phyloP scores from a whole-genome alignment of 768 basidiomycete genomes.

The Boletus edulis region DNA sequence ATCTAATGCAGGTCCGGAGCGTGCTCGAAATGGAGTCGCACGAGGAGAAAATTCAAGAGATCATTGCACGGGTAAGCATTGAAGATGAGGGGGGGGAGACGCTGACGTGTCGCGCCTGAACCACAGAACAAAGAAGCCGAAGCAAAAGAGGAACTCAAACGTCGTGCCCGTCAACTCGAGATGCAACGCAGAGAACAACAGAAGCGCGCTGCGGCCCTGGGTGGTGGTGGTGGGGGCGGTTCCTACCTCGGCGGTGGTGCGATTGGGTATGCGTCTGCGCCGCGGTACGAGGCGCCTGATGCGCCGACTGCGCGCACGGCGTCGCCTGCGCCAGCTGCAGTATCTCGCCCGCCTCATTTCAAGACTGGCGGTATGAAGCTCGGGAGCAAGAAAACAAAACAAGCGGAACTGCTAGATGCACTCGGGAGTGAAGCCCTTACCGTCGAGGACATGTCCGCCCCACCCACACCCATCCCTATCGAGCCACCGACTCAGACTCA shows the following conservation, averaged over 20 bases:
- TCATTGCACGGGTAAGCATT: constrained; percentile 81
- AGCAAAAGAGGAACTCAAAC: constrained; percentile 97
- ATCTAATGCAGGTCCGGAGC: constrained; percentile 74
- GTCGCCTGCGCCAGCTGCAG: constrained; percentile 41
- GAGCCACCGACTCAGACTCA: constrained; percentile 43
- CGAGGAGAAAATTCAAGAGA: constrained; percentile 95
- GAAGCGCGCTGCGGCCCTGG: constrained; percentile 57
- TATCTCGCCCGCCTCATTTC: constrained; percentile 75
- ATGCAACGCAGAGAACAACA: constrained; percentile 97
- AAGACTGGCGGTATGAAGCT: constrained; percentile 97
- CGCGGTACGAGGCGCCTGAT: constrained; percentile 71
- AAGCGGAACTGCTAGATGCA: constrained; percentile 84
- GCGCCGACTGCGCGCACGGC: constrained; percentile 43
- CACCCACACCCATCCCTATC: constrained; percentile 47
- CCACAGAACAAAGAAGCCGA: constrained; percentile 95
- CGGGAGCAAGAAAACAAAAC: constrained; percentile 87
- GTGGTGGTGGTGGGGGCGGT: constrained; percentile 41
- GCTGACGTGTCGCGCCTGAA: not conserved
- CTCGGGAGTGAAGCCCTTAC: constrained; percentile 74
- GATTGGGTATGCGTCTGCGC: constrained; percentile 68
- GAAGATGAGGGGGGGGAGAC: too few species aligned
- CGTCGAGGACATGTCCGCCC: constrained; percentile 50
- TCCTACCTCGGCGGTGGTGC: constrained; percentile 66
- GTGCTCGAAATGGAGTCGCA: constrained; percentile 89
- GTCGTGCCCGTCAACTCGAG: constrained; percentile 96